Conservation (phyloP, 352 stramenopile species). For the Globisporangium rhizosaccharum region DNA sequence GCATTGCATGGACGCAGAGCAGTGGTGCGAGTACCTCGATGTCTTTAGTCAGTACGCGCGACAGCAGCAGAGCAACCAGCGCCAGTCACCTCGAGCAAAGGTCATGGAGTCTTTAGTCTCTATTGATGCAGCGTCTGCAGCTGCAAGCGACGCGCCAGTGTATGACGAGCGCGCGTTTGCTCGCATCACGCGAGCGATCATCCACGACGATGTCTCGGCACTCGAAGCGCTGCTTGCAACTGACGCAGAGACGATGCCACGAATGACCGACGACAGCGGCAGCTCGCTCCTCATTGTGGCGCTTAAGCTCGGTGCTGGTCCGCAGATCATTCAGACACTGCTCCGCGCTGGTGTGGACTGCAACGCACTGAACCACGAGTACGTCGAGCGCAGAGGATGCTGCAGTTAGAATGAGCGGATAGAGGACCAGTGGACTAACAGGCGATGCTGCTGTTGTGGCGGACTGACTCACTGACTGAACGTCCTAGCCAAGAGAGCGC, state of each 20-base stretch:
- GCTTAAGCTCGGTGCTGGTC: conserved; percentile 27
- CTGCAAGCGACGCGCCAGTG: not conserved
- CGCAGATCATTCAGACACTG: conserved; percentile 22
- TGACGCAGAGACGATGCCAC: not conserved
- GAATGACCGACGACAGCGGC: conserved; percentile 28
- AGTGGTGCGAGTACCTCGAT: conserved; percentile 49
- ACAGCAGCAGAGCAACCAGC: conserved; percentile 15
- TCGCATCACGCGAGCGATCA: conserved; percentile 23
- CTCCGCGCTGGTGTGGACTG: conserved; percentile 33
- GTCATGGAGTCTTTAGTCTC: not conserved
- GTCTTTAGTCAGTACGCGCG: conserved; percentile 39
- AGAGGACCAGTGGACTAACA: too few species aligned
- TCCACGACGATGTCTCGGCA: conserved; percentile 13
- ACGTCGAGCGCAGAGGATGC: conserved; percentile 4
- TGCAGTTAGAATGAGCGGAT: too few species aligned
- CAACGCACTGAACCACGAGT: conserved; percentile 56
- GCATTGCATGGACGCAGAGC: conserved; percentile 17
- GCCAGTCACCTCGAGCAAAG: conserved; percentile 2
- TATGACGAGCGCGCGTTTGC: conserved; percentile 11
- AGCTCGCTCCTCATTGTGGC: conserved; percentile 51
- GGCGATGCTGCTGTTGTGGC: not conserved
- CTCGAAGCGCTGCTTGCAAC: conserved; percentile 18
- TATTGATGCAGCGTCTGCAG: not conserved
- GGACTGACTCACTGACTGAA: not conserved
- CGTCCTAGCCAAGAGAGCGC: conserved; percentile 37